Evolutionary conservation across 192 early-diverging fungal species (phyloP).

Genomic region (Coemansia sp.): DNA sequence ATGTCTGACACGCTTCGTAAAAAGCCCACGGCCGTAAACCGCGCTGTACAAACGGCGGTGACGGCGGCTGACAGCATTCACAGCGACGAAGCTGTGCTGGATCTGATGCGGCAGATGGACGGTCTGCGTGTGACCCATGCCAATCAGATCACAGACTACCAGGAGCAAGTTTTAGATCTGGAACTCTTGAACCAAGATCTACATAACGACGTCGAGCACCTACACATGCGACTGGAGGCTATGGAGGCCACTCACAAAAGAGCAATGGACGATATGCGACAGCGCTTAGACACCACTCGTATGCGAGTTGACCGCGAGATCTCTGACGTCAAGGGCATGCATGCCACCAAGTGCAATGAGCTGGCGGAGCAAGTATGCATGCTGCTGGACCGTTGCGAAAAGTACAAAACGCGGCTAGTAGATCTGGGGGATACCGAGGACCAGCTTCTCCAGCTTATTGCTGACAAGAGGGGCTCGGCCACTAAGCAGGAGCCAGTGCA

Average conservation of each 20-base stretch:
- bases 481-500: background rate
- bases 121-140: slow-evolving; percentile 36
- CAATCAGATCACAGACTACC: slow-evolving; percentile 53
- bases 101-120: slow-evolving; percentile 54
- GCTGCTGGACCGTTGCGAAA: slow-evolving; percentile 29
- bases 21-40: background rate
- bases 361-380: slow-evolving; percentile 34
- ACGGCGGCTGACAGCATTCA: slow-evolving; percentile 27
- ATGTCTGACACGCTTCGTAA: background rate
- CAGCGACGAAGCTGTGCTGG: slow-evolving; percentile 49
- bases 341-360: slow-evolving; percentile 49
- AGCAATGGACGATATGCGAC: slow-evolving; percentile 30
- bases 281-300: slow-evolving; percentile 22
- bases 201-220: slow-evolving; percentile 37
- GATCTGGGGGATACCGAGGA: slow-evolving; percentile 24
- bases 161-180: slow-evolving; percentile 52
- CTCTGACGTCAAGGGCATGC: slow-evolving; percentile 43
- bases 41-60: slow-evolving; percentile 25
- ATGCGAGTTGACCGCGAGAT: slow-evolving; percentile 44
- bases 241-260: slow-evolving; percentile 24
- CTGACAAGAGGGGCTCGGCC: background rate
- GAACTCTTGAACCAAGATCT: slow-evolving; percentile 52
- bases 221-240: slow-evolving; percentile 17
- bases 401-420: slow-evolving; percentile 24
- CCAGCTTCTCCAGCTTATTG: slow-evolving; percentile 36